A percentile compares a stretch with the other conserved stretches of the same genome.
phyloP scores from a whole-genome alignment of 768 basidiomycete genomes.

The Pleurotus ostreatus region DNA sequence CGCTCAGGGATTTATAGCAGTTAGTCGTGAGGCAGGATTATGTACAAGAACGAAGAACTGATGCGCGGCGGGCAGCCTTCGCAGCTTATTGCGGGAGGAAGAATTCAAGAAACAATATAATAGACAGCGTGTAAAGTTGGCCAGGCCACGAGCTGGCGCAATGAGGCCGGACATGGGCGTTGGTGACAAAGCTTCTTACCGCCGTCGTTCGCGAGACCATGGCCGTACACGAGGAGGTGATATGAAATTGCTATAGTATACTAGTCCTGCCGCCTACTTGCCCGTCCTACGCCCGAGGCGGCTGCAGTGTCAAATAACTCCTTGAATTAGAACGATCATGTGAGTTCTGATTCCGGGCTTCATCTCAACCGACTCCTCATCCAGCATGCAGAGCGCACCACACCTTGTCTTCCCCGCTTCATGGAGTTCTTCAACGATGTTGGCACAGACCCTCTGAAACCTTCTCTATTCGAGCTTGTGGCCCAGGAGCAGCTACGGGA shows the following conservation, averaged over 20 bases:
- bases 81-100: neutral
- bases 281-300: no score
- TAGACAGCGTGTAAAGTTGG: conserved; percentile 4
- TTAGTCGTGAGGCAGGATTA: neutral
- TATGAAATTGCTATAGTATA: neutral
- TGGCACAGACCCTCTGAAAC: conserved; percentile 69
- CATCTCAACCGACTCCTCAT: neutral
- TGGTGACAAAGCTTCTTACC: neutral
- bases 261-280: no score
- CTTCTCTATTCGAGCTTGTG: conserved; percentile 86
- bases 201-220: neutral
- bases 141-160: neutral
- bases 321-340: conserved; percentile 4
- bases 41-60: neutral
- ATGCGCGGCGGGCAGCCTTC: neutral
- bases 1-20: conserved; percentile 1
- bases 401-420: neutral
- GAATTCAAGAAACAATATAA: conserved; percentile 5
- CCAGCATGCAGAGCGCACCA: neutral
- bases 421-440: conserved; percentile 86
- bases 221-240: neutral
- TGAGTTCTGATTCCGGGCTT: neutral
- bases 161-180: neutral
- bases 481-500: conserved; percentile 93
- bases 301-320: no score